Evolutionary conservation across 805 yeast species (phyloP).

Genomic region (Wickerhamiella lipophila): DNA sequence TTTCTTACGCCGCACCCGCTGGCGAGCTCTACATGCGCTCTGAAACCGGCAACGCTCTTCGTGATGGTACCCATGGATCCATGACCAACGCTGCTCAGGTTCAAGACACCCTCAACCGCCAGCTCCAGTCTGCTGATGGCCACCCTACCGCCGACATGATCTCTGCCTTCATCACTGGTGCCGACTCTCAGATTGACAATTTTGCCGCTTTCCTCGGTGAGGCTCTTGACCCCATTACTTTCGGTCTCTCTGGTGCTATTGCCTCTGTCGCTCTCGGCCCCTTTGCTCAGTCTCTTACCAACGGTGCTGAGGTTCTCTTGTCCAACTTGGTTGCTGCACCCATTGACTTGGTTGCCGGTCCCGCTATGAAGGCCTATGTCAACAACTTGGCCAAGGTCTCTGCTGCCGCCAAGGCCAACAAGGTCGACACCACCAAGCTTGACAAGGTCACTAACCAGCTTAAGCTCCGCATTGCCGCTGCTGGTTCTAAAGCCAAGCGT

Average conservation of each 20-base stretch:
- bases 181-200: conserved; percentile 28
- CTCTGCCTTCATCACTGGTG: conserved; percentile 24
- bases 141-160: conserved; percentile 20
- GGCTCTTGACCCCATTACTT: conserved; percentile 19
- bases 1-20: conserved; percentile 17
- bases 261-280: conserved; percentile 24
- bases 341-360: conserved; percentile 6
- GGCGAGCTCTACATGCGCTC: conserved; percentile 7
- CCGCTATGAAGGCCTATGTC: conserved; percentile 12
- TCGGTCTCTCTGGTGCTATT: conserved; percentile 23
- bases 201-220: conserved; percentile 18
- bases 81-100: conserved; percentile 18
- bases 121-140: conserved; percentile 17
- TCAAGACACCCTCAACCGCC: conserved; percentile 17
- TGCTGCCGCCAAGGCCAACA: conserved; percentile 19
- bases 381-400: conserved; percentile 18
- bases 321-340: conserved; percentile 23
- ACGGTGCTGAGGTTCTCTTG: conserved; percentile 26
- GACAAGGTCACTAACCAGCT: conserved; percentile 6
- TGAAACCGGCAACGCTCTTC: conserved; percentile 15
- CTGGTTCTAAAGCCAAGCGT: conserved; percentile 14
- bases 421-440: conserved; percentile 12
- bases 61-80: conserved; percentile 17
- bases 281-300: conserved; percentile 25
- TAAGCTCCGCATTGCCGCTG: conserved; percentile 14